Conservation (phyloP, 75 land plant species). For the Ceratopteris richardii region DNA sequence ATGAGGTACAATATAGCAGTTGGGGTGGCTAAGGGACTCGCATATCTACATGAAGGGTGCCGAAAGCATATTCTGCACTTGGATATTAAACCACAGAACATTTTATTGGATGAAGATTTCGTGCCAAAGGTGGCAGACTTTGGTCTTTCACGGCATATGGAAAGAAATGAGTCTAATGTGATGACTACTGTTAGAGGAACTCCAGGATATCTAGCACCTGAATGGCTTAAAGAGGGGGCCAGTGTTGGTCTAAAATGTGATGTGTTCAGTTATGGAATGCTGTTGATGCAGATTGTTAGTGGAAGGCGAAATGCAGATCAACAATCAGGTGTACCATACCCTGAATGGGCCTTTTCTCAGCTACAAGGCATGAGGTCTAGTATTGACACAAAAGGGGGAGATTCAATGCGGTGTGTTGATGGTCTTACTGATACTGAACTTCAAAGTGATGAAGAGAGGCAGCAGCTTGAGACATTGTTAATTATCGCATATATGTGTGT, state of each 20-base stretch:
- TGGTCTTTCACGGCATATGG: slow-evolving; percentile 32
- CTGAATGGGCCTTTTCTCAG: slow-evolving; percentile 11
- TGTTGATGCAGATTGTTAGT: slow-evolving; percentile 27
- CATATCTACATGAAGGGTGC: slow-evolving; percentile 19
- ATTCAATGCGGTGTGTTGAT: no score
- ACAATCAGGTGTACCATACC: slow-evolving; percentile 20
- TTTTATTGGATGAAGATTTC: slow-evolving; percentile 32
- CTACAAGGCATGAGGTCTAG: background rate
- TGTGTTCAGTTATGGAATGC: slow-evolving; percentile 35
- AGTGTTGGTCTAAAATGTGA: slow-evolving; percentile 20
- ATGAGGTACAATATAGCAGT: slow-evolving; percentile 9
- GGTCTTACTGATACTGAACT: background rate
- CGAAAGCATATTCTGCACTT: slow-evolving; percentile 29
- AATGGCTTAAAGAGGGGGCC: slow-evolving; percentile 24
- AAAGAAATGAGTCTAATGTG: slow-evolving; percentile 54
- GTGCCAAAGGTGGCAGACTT: slow-evolving; percentile 40
- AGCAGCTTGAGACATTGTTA: background rate
- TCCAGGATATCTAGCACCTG: slow-evolving; percentile 44
- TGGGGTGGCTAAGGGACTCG: slow-evolving; percentile 15
- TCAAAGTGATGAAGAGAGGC: background rate
- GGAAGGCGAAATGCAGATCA: slow-evolving; percentile 19
- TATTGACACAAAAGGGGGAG: background rate
- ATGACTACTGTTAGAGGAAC: slow-evolving; percentile 40
- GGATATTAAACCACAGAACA: slow-evolving; percentile 41
- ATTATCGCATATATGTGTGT: slow-evolving; percentile 6